Conservation (phyloP, 306 rosid genomes). For the Cicer arietinum region DNA sequence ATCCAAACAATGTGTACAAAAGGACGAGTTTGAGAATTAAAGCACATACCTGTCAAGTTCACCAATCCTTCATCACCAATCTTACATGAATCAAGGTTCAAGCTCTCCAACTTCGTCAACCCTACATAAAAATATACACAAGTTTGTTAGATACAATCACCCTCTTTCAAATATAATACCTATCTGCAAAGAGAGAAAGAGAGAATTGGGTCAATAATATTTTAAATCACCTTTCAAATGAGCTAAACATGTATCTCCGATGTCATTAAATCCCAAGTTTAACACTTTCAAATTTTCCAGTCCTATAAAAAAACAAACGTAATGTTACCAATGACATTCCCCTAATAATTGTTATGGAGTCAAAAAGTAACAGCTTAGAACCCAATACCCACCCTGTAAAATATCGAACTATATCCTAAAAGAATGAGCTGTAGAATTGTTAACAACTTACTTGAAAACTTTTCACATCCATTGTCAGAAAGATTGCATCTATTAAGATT, state of each 20-base stretch:
- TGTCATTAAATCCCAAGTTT: conserved; percentile 78
- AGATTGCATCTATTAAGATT: conserved; percentile 82
- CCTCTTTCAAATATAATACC: conserved; percentile 20
- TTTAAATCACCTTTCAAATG: conserved; percentile 76
- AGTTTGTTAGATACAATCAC: conserved; percentile 16
- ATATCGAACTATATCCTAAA: conserved; percentile 20
- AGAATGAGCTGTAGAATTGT: conserved; percentile 23
- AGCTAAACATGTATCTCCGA: conserved; percentile 73
- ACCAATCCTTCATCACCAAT: conserved; percentile 83
- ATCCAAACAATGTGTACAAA: conserved; percentile 1
- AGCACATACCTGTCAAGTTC: conserved; percentile 72
- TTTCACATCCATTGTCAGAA: conserved; percentile 70
- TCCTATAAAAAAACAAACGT: conserved; percentile 52
- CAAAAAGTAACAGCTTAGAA: conserved; percentile 16
- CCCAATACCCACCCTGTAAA: conserved; percentile 4
- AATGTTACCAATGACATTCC: conserved; percentile 11
- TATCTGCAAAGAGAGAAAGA: conserved; percentile 13
- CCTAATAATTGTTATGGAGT: conserved; percentile 4
- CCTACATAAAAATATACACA: conserved; percentile 54
- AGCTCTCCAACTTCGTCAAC: conserved; percentile 79
- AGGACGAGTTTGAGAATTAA: conserved; percentile 4
- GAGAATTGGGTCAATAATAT: conserved; percentile 5
- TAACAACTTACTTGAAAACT: conserved; percentile 75
- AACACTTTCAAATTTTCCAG: conserved; percentile 72
- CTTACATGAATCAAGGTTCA: conserved; percentile 89